phyloP scores from a whole-genome alignment of 257 asterid species.

The Solanum paucissectum region DNA sequence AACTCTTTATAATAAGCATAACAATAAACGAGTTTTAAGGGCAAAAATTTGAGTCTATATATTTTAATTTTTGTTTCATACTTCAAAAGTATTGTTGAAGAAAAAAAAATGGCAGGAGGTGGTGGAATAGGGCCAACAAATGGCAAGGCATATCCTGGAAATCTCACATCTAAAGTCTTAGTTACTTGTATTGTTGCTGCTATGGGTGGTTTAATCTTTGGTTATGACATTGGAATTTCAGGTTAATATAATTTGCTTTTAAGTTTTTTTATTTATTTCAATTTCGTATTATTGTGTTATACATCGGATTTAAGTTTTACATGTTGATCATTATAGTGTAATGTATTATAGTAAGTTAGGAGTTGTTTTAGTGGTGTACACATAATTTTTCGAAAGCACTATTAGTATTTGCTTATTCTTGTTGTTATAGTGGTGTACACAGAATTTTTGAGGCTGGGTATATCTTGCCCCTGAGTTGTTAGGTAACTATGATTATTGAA shows the following conservation, averaged over 20 bases:
- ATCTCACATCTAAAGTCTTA: constrained; percentile 48
- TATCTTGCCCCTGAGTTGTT: too few relatives aligned
- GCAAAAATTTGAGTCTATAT: neutral
- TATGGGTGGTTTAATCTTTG: constrained; percentile 84
- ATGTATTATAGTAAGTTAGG: too few relatives aligned
- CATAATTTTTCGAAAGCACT: too few relatives aligned
- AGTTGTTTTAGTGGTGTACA: neutral
- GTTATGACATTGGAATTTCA: constrained; percentile 84
- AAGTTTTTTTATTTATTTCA: neutral
- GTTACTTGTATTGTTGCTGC: constrained; percentile 70
- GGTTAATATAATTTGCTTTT: constrained; percentile 15
- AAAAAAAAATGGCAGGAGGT: neutral
- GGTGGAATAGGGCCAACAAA: neutral
- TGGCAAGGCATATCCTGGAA: constrained; percentile 21
- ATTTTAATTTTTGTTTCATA: neutral
- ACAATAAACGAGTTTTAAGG: neutral
- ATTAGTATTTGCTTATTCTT: neutral
- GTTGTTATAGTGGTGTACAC: too few relatives aligned
- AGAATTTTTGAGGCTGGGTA: too few relatives aligned
- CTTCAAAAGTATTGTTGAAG: neutral
- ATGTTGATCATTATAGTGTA: neutral
- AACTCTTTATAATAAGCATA: neutral
- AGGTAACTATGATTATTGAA: too few relatives aligned
- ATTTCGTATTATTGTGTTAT: neutral
- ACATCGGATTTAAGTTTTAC: neutral